phyloP scores from a whole-genome alignment of 768 basidiomycete genomes.

The Boletus pseudopeckii region DNA sequence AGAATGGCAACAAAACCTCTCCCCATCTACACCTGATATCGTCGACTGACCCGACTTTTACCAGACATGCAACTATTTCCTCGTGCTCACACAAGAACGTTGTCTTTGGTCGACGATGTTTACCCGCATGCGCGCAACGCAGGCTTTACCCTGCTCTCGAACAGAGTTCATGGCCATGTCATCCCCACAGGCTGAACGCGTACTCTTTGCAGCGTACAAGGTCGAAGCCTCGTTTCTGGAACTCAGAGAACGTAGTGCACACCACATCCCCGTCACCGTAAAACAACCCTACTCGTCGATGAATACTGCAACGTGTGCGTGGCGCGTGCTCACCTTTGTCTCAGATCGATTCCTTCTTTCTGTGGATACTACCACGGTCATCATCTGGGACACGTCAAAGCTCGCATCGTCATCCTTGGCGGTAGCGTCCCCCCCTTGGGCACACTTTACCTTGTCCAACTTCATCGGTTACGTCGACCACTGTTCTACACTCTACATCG shows the following conservation, averaged over 20 bases:
- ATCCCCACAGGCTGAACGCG: conserved; percentile 9
- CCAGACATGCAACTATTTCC: conserved; percentile 26
- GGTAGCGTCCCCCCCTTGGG: conserved; percentile 6
- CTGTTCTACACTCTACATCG: conserved; percentile 17
- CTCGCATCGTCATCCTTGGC: not conserved
- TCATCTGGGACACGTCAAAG: conserved; percentile 17
- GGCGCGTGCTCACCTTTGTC: conserved; percentile 17
- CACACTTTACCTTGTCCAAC: conserved; percentile 8
- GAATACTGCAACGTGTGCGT: not conserved
- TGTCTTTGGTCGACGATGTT: conserved; percentile 21
- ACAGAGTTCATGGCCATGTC: conserved; percentile 12
- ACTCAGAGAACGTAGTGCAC: conserved; percentile 1
- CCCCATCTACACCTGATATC: not conserved
- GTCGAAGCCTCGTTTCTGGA: conserved; percentile 18
- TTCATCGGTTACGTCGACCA: conserved; percentile 1
- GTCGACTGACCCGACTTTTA: not conserved
- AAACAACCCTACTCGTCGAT: not conserved
- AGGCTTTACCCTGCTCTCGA: conserved; percentile 16
- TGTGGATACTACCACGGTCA: conserved; percentile 2
- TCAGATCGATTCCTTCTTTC: conserved; percentile 21
- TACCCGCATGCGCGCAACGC: conserved; percentile 2
- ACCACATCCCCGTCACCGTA: not conserved
- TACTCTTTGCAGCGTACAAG: conserved; percentile 9
- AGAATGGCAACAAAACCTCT: conserved; percentile 7
- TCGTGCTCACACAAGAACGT: conserved; percentile 13